Base-by-base conservation (phyloP, 1,139 yeast species). In the Geotrichum restrictum region DNA sequence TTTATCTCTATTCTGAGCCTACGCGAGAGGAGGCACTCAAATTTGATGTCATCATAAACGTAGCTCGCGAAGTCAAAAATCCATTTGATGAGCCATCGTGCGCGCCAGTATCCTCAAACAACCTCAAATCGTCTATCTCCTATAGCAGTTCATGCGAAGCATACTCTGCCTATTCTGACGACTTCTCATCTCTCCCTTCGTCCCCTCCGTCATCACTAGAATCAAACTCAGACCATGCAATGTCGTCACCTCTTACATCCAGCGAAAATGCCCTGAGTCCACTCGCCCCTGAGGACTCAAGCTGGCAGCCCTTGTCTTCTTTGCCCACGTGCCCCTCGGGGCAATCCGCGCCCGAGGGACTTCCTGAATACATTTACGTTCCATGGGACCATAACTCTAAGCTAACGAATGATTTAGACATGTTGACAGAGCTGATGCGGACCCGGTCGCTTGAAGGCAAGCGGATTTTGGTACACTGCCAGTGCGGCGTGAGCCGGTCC, bases 331-430 rank as follows among this genome's bases (percentile, higher is more conserved):
- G 29, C 16, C 6, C 2, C n/a, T 24, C 24, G 4, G 16, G 22
- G 2, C 6, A 21, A n/a, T 21, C 42, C 11, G 7, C 32, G 13
- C 41, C 51, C 34, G 45, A 52, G 11, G 39, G 48, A 11, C 55
- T 60, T 2, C 74, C 76, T 31, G 79, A 82, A 55, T 91, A 89
- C 65, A 66, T 82, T 51, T 83, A 80, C 61, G 74, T 88, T 2
- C 91, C 91, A 1, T 91, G 98, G 97, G 81, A 88, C 3, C 97
- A 91, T 69, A 83, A 85, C 7, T 81, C 93, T 19, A 76, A 81
- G 55, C 76, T 89, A 11, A 77, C 80, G 48, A 66, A 72, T 3
- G 95, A 88, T 61, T 74, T 91, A 56, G 82, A 82, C 0, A 60
- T 62, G 6, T 68, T 88, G 45, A 85, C 88, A 0, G 67, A 71